These are phyloP conservation scores for Vigna radiata DNA, from an alignment of 306 rosid species.

Conservation along the genomic window DNA sequence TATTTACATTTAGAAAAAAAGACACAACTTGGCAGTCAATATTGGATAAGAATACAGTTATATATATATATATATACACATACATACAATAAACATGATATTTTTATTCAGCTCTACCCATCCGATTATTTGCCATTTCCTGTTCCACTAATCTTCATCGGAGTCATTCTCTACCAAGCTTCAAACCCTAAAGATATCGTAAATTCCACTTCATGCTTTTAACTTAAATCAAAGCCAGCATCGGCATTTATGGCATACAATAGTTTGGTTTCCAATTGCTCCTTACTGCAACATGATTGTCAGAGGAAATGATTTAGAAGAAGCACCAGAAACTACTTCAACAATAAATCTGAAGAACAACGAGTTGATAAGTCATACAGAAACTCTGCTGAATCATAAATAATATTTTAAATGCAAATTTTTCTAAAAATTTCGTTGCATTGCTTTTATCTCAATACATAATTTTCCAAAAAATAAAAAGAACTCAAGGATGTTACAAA, in stretches of 20 bases:
- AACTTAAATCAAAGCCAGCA: constrained; percentile 98
- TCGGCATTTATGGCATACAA: constrained; percentile 90
- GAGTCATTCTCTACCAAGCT: background rate
- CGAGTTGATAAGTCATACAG: background rate
- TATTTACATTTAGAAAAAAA: constrained; percentile 26
- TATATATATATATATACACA: background rate
- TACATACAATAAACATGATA: background rate
- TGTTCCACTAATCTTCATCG: background rate
- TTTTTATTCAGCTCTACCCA: constrained; percentile 18
- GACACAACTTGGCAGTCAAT: background rate
- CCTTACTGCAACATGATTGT: constrained; percentile 66
- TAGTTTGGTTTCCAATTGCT: constrained; percentile 86
- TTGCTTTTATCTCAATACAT: background rate
- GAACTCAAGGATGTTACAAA: background rate
- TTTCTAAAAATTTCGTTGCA: too few relatives aligned
- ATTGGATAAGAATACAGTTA: background rate
- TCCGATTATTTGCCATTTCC: background rate
- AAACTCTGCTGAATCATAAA: background rate
- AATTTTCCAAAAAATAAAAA: background rate
- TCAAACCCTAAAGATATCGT: background rate
- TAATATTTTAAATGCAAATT: too few relatives aligned
- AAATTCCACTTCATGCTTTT: constrained; percentile 32
- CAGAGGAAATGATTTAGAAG: constrained; percentile 18
- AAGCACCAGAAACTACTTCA: background rate
- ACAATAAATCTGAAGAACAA: background rate